Conservation (phyloP, 345 rosid species). For the Ceriops tagal region DNA sequence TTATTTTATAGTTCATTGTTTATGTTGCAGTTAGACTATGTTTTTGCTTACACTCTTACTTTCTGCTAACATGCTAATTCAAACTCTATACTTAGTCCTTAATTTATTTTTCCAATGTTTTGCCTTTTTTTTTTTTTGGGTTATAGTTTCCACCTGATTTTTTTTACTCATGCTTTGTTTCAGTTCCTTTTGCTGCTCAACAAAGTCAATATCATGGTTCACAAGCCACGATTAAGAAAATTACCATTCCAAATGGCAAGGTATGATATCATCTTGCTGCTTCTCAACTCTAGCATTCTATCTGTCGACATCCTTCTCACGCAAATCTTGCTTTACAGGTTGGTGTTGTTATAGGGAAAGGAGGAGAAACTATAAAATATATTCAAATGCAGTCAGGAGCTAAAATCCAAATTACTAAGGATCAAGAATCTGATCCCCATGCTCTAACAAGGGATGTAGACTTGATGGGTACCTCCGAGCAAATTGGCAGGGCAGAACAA, state of each 20-base stretch:
- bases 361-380: constrained; percentile 26
- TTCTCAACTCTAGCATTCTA: background rate
- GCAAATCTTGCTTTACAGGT: constrained; percentile 8
- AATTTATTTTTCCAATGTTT: background rate
- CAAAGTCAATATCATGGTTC: constrained; percentile 11
- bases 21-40: too few relatives aligned
- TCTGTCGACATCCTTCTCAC: background rate
- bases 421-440: constrained; percentile 30
- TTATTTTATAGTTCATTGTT: too few relatives aligned
- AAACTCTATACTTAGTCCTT: background rate
- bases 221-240: constrained; percentile 10
- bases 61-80: background rate
- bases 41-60: too few relatives aligned
- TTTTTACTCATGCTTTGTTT: background rate
- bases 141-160: background rate
- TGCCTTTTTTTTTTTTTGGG: background rate
- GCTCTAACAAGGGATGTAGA: constrained; percentile 27
- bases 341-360: constrained; percentile 30
- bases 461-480: constrained; percentile 23
- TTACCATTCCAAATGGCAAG: constrained; percentile 27
- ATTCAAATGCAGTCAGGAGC: constrained; percentile 27
- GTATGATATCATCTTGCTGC: constrained; percentile 1
- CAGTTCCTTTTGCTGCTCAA: constrained; percentile 12
- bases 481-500: constrained; percentile 26
- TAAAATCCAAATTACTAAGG: constrained; percentile 25